Conservation (phyloP, 768 basidiomycete genomes). For the Tulasnella sp. region DNA sequence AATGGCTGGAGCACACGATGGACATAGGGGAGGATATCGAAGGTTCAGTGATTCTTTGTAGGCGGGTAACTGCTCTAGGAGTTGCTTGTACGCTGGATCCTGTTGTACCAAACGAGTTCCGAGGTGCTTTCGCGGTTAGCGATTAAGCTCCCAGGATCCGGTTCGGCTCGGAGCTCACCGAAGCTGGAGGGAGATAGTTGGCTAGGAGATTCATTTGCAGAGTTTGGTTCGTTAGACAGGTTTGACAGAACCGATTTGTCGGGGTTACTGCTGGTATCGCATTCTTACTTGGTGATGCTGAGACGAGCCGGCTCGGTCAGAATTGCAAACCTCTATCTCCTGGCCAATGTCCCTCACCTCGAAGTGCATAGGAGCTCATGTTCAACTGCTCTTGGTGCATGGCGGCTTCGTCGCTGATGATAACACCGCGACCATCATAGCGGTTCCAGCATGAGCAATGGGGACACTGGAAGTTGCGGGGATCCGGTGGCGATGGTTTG, state of each 20-base stretch:
- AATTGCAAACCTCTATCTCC: background rate
- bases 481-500: slow-evolving; percentile 27
- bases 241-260: slow-evolving; percentile 66
- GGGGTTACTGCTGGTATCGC: slow-evolving; percentile 63
- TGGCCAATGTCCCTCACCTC: slow-evolving; percentile 52
- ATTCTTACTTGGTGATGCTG: slow-evolving; percentile 72
- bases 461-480: slow-evolving; percentile 36
- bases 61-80: slow-evolving; percentile 64
- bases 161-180: slow-evolving; percentile 53
- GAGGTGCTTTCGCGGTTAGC: background rate
- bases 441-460: slow-evolving; percentile 59
- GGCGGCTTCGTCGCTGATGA: slow-evolving; percentile 82
- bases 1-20: slow-evolving; percentile 71
- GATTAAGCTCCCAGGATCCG: background rate
- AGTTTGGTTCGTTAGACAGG: slow-evolving; percentile 91
- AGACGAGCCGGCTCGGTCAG: slow-evolving; percentile 27
- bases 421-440: slow-evolving; percentile 71
- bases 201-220: slow-evolving; percentile 83
- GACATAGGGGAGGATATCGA: slow-evolving; percentile 89
- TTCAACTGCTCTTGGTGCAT: slow-evolving; percentile 84
- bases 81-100: slow-evolving; percentile 71
- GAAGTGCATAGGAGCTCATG: slow-evolving; percentile 64
- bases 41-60: slow-evolving; percentile 75
- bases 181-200: slow-evolving; percentile 81
- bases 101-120: slow-evolving; percentile 42